phyloP scores from a whole-genome alignment of 78 protist species.

The Emiliania huxleyi region DNA sequence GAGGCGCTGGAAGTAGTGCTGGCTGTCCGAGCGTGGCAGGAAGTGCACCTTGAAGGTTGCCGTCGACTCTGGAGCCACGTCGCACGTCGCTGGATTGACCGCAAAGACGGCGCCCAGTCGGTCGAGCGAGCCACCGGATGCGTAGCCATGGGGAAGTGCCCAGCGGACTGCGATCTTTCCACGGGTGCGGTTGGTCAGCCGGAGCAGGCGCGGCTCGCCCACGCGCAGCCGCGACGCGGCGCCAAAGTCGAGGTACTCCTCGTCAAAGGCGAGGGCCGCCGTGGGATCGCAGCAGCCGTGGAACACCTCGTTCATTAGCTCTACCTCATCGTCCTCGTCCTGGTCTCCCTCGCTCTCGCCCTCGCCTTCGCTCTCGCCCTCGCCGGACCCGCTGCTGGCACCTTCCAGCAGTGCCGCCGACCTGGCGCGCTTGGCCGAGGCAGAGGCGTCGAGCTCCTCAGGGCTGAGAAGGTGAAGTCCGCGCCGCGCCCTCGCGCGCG shows the following conservation, averaged over 20 bases:
- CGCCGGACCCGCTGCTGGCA: neutral
- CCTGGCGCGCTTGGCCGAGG: neutral
- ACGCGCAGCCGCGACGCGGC: neutral
- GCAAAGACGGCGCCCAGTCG: neutral
- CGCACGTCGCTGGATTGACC: neutral
- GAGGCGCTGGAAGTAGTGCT: slow-evolving; percentile 22
- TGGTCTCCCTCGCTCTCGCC: neutral
- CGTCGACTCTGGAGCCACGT: neutral
- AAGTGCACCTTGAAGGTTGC: neutral
- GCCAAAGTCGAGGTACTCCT: neutral
- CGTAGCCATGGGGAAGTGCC: neutral
- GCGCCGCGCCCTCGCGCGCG: neutral
- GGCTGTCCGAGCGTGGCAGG: neutral
- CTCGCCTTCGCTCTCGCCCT: neutral
- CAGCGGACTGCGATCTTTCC: neutral
- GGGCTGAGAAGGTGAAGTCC: neutral
- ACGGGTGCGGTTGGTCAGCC: neutral
- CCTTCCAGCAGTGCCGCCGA: too few relatives aligned
- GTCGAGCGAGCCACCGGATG: neutral
- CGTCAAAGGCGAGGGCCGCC: neutral
- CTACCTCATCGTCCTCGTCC: neutral
- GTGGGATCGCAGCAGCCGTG: neutral
- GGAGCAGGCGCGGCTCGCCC: neutral
- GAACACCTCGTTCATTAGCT: neutral
- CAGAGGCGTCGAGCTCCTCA: neutral